phyloP scores from a whole-genome alignment of 805 yeast genomes.

The Soucietia sequanensis region DNA sequence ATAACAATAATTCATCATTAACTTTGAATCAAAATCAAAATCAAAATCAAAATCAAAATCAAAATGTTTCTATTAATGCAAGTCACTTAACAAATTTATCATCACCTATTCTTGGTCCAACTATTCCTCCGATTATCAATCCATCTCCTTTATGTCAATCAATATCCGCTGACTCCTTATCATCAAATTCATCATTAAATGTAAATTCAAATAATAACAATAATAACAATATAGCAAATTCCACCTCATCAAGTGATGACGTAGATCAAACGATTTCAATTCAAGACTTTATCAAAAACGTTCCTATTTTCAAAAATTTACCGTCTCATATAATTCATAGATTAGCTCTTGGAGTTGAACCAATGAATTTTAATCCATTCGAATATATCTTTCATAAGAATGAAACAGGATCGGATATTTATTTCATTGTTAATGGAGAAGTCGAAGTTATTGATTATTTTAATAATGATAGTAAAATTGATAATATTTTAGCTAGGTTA shows the following conservation, averaged over 20 bases:
- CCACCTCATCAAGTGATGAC: slow-evolving; percentile 15
- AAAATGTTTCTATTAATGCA: slow-evolving; percentile 2
- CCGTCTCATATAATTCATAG: slow-evolving; percentile 62
- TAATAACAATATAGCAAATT: not conserved
- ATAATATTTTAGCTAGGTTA: slow-evolving; percentile 54
- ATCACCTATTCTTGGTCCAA: slow-evolving; percentile 5
- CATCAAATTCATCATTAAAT: slow-evolving; percentile 6
- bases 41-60: not conserved
- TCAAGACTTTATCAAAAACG: slow-evolving; percentile 54
- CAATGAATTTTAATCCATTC: slow-evolving; percentile 51
- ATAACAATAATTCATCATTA: not conserved
- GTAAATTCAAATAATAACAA: not conserved
- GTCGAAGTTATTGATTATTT: slow-evolving; percentile 58
- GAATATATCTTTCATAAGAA: slow-evolving; percentile 61
- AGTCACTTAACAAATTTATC: slow-evolving; percentile 6
- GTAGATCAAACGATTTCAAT: slow-evolving; percentile 57
- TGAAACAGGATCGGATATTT: slow-evolving; percentile 61
- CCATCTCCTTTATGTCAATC: slow-evolving; percentile 3
- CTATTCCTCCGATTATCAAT: slow-evolving; percentile 5
- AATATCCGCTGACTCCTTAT: too few relatives aligned
- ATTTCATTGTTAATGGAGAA: slow-evolving; percentile 64
- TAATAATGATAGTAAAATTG: slow-evolving; percentile 19
- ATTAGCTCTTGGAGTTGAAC: slow-evolving; percentile 63
- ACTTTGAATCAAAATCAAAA: not conserved
- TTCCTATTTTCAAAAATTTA: slow-evolving; percentile 58